phyloP scores from a whole-genome alignment of 2,329 filamentous ascomycete genomes.

The Alternaria sp. region DNA sequence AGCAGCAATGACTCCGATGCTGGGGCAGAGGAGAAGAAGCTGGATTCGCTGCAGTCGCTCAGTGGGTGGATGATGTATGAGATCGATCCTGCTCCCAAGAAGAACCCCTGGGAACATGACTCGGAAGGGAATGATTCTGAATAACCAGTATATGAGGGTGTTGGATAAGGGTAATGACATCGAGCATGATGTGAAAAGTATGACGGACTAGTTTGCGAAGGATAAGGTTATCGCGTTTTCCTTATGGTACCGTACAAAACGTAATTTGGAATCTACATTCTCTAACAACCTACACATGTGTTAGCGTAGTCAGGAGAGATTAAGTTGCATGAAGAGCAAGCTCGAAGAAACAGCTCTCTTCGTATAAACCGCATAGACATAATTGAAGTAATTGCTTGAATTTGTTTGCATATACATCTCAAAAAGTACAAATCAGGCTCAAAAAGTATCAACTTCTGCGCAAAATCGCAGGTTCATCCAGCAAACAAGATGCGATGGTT shows the following conservation, averaged over 20 bases:
- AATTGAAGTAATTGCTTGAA: slow-evolving; percentile 6
- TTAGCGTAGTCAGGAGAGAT: neutral
- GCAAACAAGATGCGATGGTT: neutral
- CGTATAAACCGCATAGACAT: neutral
- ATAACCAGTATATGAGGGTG: neutral
- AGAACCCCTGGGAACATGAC: neutral
- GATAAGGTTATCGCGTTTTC: neutral
- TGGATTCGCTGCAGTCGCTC: slow-evolving; percentile 16
- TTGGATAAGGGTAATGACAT: neutral
- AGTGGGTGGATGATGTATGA: slow-evolving; percentile 23
- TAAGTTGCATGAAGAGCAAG: neutral
- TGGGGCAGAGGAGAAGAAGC: neutral
- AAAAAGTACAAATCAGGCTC: slow-evolving; percentile 16
- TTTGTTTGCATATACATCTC: slow-evolving; percentile 12
- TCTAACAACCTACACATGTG: neutral
- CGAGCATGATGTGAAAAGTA: neutral
- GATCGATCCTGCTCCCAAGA: neutral
- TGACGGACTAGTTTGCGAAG: neutral
- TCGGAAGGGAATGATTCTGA: neutral
- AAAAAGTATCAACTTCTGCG: slow-evolving; percentile 1
- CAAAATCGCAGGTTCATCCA: slow-evolving; percentile 12
- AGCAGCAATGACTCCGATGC: neutral
- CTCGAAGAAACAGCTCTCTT: neutral
- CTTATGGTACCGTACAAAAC: neutral
- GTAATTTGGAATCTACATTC: neutral